phyloP scores from a whole-genome alignment of 116 monocot species.

The Iris pallida region DNA sequence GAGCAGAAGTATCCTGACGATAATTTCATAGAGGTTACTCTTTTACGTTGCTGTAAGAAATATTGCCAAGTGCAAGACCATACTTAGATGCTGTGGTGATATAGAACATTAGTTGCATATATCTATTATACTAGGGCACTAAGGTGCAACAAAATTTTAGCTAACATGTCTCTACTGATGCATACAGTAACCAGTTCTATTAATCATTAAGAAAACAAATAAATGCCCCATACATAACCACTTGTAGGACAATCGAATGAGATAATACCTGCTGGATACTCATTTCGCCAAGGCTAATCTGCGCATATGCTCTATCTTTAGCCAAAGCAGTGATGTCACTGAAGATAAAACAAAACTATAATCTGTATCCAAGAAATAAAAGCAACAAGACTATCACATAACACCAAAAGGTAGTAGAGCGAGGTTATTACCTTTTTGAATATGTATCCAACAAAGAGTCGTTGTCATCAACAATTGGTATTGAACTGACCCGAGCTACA shows the following conservation, averaged over 20 bases:
- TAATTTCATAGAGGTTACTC: no score
- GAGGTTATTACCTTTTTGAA: conserved; percentile 67
- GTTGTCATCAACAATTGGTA: conserved; percentile 94
- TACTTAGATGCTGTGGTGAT: no score
- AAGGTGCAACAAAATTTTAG: no score
- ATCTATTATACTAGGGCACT: no score
- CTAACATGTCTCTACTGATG: no score
- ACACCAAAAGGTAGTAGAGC: no score
- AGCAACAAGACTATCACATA: background rate
- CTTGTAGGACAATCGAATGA: background rate
- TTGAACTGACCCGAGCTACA: conserved; percentile 72
- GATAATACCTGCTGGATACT: conserved; percentile 71
- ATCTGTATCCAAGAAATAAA: background rate
- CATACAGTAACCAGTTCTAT: background rate
- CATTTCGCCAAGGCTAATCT: conserved; percentile 88
- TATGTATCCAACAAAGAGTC: conserved; percentile 85
- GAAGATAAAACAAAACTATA: conserved; percentile 12
- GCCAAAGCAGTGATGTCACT: conserved; percentile 98
- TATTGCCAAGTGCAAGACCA: no score
- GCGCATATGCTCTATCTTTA: conserved; percentile 87
- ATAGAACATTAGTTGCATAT: no score
- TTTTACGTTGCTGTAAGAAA: no score
- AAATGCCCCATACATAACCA: background rate
- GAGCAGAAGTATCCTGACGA: no score
- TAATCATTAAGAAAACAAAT: background rate